Base-by-base conservation (phyloP, 2,329 filamentous ascomycete genomes). In the Clonostachys byssicola region DNA sequence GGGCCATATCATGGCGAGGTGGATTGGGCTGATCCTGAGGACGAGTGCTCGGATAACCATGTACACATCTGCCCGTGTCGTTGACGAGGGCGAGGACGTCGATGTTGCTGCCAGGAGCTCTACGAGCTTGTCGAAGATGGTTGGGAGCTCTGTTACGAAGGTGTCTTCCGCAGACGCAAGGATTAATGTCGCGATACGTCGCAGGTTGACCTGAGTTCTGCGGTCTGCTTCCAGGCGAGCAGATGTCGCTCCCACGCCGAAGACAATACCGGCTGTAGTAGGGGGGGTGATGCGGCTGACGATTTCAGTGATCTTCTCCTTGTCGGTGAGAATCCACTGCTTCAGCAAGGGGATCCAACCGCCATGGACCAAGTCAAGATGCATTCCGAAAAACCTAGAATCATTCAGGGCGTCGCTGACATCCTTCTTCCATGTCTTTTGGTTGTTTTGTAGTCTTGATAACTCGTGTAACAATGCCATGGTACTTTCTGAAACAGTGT, bases 171-270 rank as follows among this genome's bases (percentile, higher is more conserved):
- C 81, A 6, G 85, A 83, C 1, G 91, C 87, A 6, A 97, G 75
- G 14, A 97, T 72, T 12, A 99, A 73, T 2, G 91, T 77, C 5
- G 91, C 83, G 42, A 95, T 83, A 42, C 94, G 82, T 12, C 92
- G 86, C 16, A 99, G 78, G 53, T 91, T 96, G 33, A 96, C 78
- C 66, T 97, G 92, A 1, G 92, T 91, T 67, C 87, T 94, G 49
- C 92, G 86, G 65, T 99, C 94, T 6, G 95, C 91, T 67, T 99
- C 94, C n/a, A 95, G 80, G 49, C 94, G 80, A 35, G 94, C 94
- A 40, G 92, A 95, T 18, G 89, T 91, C 7, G 94, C 94, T 12
- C 95, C 95, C 1, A 99, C 94, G n/a, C 94, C 94, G 60, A 99
- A 99, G 62, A 99, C 92, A 56, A 99, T 95, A 9, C 94, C 94